These are phyloP conservation scores for Papiliotrema terrestris DNA, from an alignment of 1,284 basidiomycete species.

Conservation along the genomic window DNA sequence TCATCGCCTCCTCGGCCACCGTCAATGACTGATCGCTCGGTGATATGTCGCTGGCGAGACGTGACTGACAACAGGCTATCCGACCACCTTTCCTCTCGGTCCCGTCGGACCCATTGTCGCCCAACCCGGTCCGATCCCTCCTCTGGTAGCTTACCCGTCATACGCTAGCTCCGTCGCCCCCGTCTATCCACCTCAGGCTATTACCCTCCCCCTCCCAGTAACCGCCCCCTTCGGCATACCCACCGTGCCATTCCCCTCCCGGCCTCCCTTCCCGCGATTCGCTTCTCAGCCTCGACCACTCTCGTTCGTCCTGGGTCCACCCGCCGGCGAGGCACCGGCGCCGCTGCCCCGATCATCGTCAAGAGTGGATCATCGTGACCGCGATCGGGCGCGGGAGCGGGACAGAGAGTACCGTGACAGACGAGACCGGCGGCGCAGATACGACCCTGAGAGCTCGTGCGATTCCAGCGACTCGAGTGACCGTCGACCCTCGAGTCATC, in stretches of 20 bases:
- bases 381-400: background rate
- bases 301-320: background rate
- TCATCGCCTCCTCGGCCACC: no score
- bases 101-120: background rate
- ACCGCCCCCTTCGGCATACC: background rate
- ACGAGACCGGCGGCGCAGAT: background rate
- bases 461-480: no score
- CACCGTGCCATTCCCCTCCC: background rate
- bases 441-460: no score
- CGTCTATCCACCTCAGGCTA: background rate
- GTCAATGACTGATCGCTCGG: no score
- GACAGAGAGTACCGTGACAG: background rate
- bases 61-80: background rate
- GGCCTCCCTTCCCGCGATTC: background rate
- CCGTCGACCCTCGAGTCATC: no score
- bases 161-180: background rate
- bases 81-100: background rate
- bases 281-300: background rate
- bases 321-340: background rate
- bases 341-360: background rate
- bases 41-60: no score
- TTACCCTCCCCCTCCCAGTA: background rate
- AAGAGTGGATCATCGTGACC: background rate
- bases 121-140: constrained; percentile 1
- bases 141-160: background rate